These are phyloP conservation scores for Laguncularia racemosa DNA, from an alignment of 345 rosid genomes.

Conservation along the genomic window DNA sequence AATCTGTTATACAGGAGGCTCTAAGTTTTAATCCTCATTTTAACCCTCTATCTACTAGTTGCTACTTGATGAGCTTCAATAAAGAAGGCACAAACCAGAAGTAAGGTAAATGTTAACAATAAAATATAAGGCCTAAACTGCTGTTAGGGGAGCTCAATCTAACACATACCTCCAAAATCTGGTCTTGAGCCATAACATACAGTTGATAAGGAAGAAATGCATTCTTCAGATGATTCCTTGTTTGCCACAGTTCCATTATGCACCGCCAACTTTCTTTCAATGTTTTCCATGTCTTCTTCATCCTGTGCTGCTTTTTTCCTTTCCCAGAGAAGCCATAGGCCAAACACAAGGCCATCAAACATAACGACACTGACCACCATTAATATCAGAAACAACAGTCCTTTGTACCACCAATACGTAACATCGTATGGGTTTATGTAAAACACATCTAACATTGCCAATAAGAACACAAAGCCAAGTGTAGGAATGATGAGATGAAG, in stretches of 20 bases:
- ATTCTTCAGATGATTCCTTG: background rate
- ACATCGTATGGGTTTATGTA: conserved; percentile 29
- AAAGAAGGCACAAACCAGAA: too few species aligned
- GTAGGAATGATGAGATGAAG: conserved; percentile 22
- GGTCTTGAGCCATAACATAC: conserved; percentile 36
- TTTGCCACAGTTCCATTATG: conserved; percentile 5
- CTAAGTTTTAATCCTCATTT: too few species aligned
- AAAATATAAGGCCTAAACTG: background rate
- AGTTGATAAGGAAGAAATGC: conserved; percentile 6
- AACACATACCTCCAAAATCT: conserved; percentile 30
- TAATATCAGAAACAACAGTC: conserved; percentile 25
- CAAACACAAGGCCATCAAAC: conserved; percentile 30
- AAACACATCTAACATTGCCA: conserved; percentile 14
- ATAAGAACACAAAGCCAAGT: conserved; percentile 22
- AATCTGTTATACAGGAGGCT: too few species aligned
- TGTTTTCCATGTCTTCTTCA: conserved; percentile 9
- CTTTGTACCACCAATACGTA: conserved; percentile 40
- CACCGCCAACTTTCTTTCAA: conserved; percentile 2
- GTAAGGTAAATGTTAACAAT: background rate
- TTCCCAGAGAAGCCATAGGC: conserved; percentile 33
- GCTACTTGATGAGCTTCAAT: too few species aligned
- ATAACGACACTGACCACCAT: conserved; percentile 29
- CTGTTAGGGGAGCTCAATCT: background rate
- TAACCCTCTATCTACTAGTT: too few species aligned
- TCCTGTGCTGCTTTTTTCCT: conserved; percentile 16